Percentiles rank a stretch among this genome's conserved stretches.
Conservation (phyloP, 2,329 filamentous ascomycete genomes). For the Beauveria bassiana region DNA sequence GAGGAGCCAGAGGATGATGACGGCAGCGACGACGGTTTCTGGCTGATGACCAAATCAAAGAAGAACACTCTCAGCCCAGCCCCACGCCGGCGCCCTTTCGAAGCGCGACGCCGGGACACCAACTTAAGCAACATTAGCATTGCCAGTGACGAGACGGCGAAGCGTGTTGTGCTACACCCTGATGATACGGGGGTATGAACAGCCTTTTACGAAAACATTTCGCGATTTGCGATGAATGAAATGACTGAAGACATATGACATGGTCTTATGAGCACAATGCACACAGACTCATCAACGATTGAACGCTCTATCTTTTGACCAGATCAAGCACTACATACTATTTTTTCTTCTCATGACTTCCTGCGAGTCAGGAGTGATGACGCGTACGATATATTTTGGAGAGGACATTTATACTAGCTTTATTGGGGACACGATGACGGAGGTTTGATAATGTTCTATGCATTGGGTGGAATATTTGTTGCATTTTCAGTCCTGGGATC, state of each 20-base stretch:
- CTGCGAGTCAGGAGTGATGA: background rate
- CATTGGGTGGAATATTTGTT: slow-evolving; percentile 7
- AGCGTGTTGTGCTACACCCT: slow-evolving; percentile 40
- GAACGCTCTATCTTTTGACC: background rate
- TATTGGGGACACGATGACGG: background rate
- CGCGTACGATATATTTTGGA: background rate
- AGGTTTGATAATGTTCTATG: background rate
- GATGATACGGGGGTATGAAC: slow-evolving; percentile 18
- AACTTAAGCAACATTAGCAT: slow-evolving; percentile 54
- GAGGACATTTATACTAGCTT: background rate
- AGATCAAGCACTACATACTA: background rate
- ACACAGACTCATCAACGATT: background rate
- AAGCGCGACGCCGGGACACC: slow-evolving; percentile 46
- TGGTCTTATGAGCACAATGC: slow-evolving; percentile 2
- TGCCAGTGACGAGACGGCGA: slow-evolving; percentile 56
- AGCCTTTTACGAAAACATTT: background rate
- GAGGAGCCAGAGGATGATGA: slow-evolving; percentile 39
- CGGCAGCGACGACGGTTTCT: slow-evolving; percentile 47
- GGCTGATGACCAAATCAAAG: slow-evolving; percentile 46
- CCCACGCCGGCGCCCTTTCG: slow-evolving; percentile 22
- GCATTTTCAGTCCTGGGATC: slow-evolving; percentile 1
- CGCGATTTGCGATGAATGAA: background rate
- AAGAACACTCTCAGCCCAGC: slow-evolving; percentile 29
- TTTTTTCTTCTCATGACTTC: background rate
- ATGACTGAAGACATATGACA: slow-evolving; percentile 7